Percentiles rank a stretch among this genome's conserved stretches.
These are phyloP conservation scores for Madurella mycetomatis DNA, from an alignment of 2,329 filamentous ascomycete species.

Conservation along the genomic window DNA sequence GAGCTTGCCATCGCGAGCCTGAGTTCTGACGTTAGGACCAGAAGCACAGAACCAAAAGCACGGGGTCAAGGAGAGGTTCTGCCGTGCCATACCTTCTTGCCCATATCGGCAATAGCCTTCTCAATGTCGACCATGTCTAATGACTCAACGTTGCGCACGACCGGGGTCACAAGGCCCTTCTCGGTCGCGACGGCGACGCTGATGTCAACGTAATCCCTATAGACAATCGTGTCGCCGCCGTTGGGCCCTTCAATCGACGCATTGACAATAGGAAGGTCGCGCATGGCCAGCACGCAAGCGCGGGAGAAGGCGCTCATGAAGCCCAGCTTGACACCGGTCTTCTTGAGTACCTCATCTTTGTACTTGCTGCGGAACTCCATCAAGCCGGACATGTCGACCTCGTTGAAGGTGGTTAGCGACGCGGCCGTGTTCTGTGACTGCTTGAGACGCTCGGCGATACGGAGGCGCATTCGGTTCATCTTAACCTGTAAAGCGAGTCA, in stretches of 20 bases:
- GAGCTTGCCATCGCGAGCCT: slow-evolving; percentile 92
- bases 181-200: slow-evolving; percentile 96
- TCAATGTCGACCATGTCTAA: slow-evolving; percentile 89
- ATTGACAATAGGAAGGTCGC: slow-evolving; percentile 89
- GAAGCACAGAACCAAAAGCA: too few species aligned
- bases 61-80: neutral
- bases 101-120: slow-evolving; percentile 85
- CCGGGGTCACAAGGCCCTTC: slow-evolving; percentile 94
- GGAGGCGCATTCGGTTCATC: slow-evolving; percentile 99
- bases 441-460: slow-evolving; percentile 96
- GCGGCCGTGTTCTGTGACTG: slow-evolving; percentile 98
- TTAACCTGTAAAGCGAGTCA: slow-evolving; percentile 63
- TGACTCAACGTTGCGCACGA: slow-evolving; percentile 87
- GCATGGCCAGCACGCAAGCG: slow-evolving; percentile 86
- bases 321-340: slow-evolving; percentile 95
- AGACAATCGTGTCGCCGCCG: slow-evolving; percentile 95
- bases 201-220: slow-evolving; percentile 96
- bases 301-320: slow-evolving; percentile 98
- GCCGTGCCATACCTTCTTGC: slow-evolving; percentile 74
- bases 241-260: slow-evolving; percentile 95
- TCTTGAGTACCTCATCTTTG: slow-evolving; percentile 95
- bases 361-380: slow-evolving; percentile 97
- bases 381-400: slow-evolving; percentile 96
- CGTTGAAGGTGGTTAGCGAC: slow-evolving; percentile 96
- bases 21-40: slow-evolving; percentile 1